Conservation (phyloP, 225 moss, liverwort and hornwort species). For the Polytrichum commune region DNA sequence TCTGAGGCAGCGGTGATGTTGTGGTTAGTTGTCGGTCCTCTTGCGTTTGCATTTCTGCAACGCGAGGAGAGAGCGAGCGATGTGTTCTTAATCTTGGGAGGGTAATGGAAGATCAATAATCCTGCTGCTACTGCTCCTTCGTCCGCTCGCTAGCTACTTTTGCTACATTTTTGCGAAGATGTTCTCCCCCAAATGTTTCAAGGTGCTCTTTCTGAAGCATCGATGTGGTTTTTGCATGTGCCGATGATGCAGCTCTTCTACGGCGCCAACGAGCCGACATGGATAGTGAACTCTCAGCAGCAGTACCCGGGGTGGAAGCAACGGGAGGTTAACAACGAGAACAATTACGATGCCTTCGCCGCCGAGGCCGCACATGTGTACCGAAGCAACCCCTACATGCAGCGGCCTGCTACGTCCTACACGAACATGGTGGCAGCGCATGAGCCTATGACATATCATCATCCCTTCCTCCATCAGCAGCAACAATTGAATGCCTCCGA, state of each 20-base stretch:
- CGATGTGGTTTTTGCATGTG: not conserved
- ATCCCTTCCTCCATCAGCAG: not conserved
- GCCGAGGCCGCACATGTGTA: conserved; percentile 15
- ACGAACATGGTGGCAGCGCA: conserved; percentile 16
- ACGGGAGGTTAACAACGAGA: conserved; percentile 7
- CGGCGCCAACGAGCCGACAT: conserved; percentile 42
- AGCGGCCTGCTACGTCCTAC: conserved; percentile 6
- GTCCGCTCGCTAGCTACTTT: too few species aligned
- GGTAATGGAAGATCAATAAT: too few species aligned
- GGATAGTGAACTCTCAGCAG: conserved; percentile 22
- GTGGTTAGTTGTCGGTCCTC: too few species aligned
- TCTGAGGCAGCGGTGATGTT: too few species aligned
- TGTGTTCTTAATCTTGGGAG: not conserved
- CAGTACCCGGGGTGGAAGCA: not conserved
- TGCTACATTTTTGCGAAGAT: too few species aligned
- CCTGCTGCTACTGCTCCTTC: too few species aligned
- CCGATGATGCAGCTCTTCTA: conserved; percentile 39
- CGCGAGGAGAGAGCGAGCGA: too few species aligned
- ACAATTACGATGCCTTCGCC: conserved; percentile 14
- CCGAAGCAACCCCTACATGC: conserved; percentile 24
- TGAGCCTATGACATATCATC: conserved; percentile 12
- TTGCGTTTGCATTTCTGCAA: too few species aligned
- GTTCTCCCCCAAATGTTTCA: too few species aligned
- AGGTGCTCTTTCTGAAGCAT: not conserved
- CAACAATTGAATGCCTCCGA: conserved; percentile 10